Conservation (phyloP, 306 rosid species). For the Phaseolus lunatus region DNA sequence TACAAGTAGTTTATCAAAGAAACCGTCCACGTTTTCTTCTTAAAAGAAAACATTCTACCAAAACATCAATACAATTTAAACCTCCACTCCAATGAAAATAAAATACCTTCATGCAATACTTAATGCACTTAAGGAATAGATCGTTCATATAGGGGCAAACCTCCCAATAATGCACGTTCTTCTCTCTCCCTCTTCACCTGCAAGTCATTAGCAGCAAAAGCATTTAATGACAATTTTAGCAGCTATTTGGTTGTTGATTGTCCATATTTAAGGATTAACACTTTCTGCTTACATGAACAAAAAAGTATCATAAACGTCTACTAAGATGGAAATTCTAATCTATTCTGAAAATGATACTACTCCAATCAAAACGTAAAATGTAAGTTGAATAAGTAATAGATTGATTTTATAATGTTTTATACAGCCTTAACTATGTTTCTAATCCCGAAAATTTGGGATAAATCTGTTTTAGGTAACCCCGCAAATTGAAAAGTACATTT, state of each 20-base stretch:
- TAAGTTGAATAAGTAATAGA: background rate
- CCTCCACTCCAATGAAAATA: conserved; percentile 50
- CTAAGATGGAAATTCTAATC: background rate
- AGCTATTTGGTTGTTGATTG: background rate
- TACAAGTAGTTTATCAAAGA: conserved; percentile 47
- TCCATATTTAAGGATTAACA: background rate
- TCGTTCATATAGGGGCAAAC: conserved; percentile 87
- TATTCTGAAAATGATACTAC: conserved; percentile 11
- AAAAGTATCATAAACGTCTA: background rate
- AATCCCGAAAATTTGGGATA: background rate
- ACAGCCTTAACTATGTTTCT: background rate
- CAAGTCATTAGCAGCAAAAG: conserved; percentile 37
- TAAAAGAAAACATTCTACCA: conserved; percentile 50
- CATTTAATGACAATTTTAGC: conserved; percentile 27
- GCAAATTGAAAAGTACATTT: background rate
- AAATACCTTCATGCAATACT: conserved; percentile 46
- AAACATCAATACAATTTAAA: conserved; percentile 48
- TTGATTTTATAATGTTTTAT: conserved; percentile 14
- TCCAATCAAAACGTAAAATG: background rate
- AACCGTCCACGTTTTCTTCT: conserved; percentile 46
- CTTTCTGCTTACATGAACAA: background rate
- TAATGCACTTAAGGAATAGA: conserved; percentile 72
- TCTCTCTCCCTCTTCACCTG: conserved; percentile 92
- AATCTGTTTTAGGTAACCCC: background rate
- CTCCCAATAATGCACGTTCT: conserved; percentile 96